Evolutionary conservation across 2,329 filamentous ascomycete genomes (phyloP).

Genomic region (Cladophialophora chaetospira): DNA sequence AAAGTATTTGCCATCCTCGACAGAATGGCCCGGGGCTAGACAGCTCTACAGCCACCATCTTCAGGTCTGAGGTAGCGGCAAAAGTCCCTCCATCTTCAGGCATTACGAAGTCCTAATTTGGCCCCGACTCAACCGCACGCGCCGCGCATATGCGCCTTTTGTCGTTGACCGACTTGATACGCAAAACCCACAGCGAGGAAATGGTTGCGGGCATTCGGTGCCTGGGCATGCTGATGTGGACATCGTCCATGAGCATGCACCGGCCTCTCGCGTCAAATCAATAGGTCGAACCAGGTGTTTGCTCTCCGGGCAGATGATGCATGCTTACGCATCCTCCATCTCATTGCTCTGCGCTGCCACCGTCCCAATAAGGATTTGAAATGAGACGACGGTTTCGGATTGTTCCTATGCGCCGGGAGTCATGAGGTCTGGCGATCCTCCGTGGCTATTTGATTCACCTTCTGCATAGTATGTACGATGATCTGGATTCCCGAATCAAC

Average conservation of each 20-base stretch:
- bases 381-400: background rate
- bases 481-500: background rate
- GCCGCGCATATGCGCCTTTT: background rate
- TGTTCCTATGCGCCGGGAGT: background rate
- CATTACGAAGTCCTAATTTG: background rate
- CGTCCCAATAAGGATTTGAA: background rate
- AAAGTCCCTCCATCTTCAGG: background rate
- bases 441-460: background rate
- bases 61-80: background rate
- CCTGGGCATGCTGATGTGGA: background rate
- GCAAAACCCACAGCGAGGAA: background rate
- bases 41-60: background rate
- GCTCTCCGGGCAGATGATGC: constrained; percentile 1
- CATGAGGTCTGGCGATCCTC: background rate
- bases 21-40: background rate
- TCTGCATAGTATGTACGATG: no score
- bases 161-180: background rate
- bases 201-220: background rate
- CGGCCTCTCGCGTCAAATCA: background rate
- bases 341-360: background rate
- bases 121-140: background rate
- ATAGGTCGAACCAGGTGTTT: background rate
- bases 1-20: no score
- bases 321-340: constrained; percentile 5
- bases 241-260: background rate